Evolutionary conservation across 768 basidiomycete genomes (phyloP).

Genomic region (Kwoniella europaea): DNA sequence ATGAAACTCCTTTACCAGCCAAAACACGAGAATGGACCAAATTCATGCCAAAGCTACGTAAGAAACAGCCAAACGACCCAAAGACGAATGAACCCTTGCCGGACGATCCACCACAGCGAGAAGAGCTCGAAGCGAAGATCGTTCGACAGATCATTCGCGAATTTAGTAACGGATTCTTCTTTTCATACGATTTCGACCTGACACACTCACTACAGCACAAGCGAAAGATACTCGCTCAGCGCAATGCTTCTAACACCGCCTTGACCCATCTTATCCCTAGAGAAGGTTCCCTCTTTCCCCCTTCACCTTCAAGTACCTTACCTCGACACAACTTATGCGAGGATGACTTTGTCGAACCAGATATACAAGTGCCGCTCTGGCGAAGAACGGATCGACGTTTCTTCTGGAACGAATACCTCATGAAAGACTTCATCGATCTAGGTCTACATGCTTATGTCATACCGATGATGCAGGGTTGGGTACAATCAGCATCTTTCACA

Average conservation of each 20-base stretch:
- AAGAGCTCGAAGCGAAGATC: conserved; percentile 80
- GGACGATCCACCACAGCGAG: conserved; percentile 43
- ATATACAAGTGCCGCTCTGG: conserved; percentile 83
- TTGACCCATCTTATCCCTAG: conserved; percentile 46
- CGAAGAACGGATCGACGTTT: conserved; percentile 84
- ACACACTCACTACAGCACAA: conserved; percentile 51
- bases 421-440: conserved; percentile 81
- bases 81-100: conserved; percentile 24
- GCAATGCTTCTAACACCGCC: conserved; percentile 35
- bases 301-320: conserved; percentile 68
- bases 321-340: conserved; percentile 68
- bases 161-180: conserved; percentile 87
- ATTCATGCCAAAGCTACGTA: conserved; percentile 37
- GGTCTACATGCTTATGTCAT: conserved; percentile 86
- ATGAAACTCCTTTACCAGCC: conserved; percentile 25
- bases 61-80: conserved; percentile 5
- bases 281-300: conserved; percentile 14
- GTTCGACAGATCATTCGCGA: conserved; percentile 76
- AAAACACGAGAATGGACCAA: conserved; percentile 27
- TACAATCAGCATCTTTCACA: conserved; percentile 73
- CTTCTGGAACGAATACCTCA: conserved; percentile 95
- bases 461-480: conserved; percentile 92
- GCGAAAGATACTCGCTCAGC: conserved; percentile 35
- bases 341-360: conserved; percentile 72
- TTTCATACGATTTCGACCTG: conserved; percentile 81